Evolutionary conservation across 495 filamentous ascomycete genomes (phyloP).

Genomic region (Tuber borchii): DNA sequence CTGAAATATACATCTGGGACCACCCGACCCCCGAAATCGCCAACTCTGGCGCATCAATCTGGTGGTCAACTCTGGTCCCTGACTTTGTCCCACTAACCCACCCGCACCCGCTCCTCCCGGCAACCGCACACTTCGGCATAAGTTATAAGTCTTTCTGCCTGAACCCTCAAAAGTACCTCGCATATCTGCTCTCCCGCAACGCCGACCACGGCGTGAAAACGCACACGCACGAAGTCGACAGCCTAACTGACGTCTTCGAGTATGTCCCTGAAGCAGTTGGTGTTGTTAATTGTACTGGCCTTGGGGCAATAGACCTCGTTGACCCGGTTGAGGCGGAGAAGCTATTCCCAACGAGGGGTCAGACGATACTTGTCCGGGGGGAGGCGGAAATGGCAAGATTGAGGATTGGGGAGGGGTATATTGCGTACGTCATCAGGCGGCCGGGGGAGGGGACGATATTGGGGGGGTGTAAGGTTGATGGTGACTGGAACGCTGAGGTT

Average conservation of each 20-base stretch:
- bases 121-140: conserved; percentile 23
- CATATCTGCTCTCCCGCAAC: conserved; percentile 28
- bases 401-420: conserved; percentile 30
- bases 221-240: conserved; percentile 32
- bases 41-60: conserved; percentile 25
- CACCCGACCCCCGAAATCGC: conserved; percentile 26
- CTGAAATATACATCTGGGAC: conserved; percentile 22
- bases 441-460: conserved; percentile 37
- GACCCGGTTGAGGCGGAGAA: conserved; percentile 15
- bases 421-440: conserved; percentile 32
- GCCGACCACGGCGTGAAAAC: conserved; percentile 36
- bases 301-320: conserved; percentile 28
- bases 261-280: conserved; percentile 18
- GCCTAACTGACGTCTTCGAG: conserved; percentile 30
- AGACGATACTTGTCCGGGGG: conserved; percentile 38
- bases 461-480: conserved; percentile 35
- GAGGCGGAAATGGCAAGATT: conserved; percentile 22
- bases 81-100: conserved; percentile 17
- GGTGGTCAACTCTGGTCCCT: conserved; percentile 31
- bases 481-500: conserved; percentile 35
- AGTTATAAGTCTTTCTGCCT: conserved; percentile 36
- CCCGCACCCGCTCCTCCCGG: conserved; percentile 15
- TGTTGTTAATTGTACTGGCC: conserved; percentile 39
- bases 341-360: conserved; percentile 38
- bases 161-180: conserved; percentile 33